These are phyloP conservation scores for Rosa persica DNA, from an alignment of 306 rosid species.

Conservation along the genomic window DNA sequence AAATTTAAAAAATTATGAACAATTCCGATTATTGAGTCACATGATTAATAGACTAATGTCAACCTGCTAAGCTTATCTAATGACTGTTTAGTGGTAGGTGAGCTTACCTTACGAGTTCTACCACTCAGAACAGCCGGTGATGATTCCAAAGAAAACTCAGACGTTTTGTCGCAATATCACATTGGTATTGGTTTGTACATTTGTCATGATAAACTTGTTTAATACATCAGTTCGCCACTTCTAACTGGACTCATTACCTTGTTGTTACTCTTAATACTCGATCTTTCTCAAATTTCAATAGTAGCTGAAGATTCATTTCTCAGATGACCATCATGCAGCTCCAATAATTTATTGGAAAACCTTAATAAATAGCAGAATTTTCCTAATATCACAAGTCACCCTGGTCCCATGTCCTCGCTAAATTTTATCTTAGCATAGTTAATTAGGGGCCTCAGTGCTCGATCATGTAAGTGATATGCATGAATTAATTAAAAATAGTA, in stretches of 20 bases:
- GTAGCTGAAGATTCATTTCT: not conserved
- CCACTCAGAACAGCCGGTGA: not conserved
- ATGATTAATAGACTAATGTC: too few species aligned
- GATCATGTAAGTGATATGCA: not conserved
- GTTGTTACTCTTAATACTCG: not conserved
- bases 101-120: not conserved
- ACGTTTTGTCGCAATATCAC: not conserved
- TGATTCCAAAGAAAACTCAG: not conserved
- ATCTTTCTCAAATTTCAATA: not conserved
- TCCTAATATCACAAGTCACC: not conserved
- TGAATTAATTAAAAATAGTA: not conserved
- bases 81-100: slow-evolving; percentile 11
- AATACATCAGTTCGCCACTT: slow-evolving; percentile 1
- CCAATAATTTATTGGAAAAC: not conserved
- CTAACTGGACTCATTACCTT: not conserved
- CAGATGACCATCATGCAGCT: not conserved
- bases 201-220: slow-evolving; percentile 15
- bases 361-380: not conserved
- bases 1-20: too few species aligned
- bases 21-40: too few species aligned
- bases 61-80: too few species aligned
- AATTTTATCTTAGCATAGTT: not conserved
- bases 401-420: not conserved
- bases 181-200: not conserved
- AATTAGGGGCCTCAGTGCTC: not conserved